phyloP scores from a whole-genome alignment of 495 filamentous ascomycete species.

The Ramalina peruviana region DNA sequence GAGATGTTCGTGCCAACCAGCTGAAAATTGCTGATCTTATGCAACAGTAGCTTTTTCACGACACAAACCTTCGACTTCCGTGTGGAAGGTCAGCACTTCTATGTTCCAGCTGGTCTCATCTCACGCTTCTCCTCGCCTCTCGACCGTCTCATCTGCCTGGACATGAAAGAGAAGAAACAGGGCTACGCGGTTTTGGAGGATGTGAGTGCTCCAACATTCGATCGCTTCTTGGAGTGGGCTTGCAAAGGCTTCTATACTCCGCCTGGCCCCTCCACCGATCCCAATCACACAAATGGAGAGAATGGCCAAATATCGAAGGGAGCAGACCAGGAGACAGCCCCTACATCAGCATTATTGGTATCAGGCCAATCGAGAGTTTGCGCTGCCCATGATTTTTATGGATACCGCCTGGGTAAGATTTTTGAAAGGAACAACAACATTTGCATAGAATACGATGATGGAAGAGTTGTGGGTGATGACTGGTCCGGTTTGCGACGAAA shows the following conservation, averaged over 20 bases:
- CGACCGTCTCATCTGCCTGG: constrained; percentile 5
- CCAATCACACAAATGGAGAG: too few relatives aligned
- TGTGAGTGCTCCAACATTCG: constrained; percentile 7
- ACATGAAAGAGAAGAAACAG: constrained; percentile 4
- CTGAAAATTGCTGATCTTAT: too few relatives aligned
- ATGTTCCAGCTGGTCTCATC: constrained; percentile 7
- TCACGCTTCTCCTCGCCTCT: constrained; percentile 7
- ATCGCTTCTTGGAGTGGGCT: constrained; percentile 13
- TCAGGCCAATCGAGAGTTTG: too few relatives aligned
- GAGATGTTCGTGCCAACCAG: too few relatives aligned
- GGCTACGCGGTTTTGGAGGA: constrained; percentile 7
- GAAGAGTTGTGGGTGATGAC: too few relatives aligned
- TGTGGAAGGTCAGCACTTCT: constrained; percentile 7
- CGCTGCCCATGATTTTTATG: too few relatives aligned
- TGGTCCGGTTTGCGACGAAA: neutral
- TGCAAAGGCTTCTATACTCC: constrained; percentile 1
- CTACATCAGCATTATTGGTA: too few relatives aligned
- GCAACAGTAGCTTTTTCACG: constrained; percentile 1
- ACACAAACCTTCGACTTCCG: constrained; percentile 12
- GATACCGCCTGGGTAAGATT: too few relatives aligned
- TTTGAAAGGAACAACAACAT: too few relatives aligned
- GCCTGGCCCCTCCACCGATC: neutral
- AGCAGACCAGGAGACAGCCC: too few relatives aligned
- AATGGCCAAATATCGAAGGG: too few relatives aligned
- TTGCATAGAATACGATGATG: too few relatives aligned